Evolutionary conservation across 495 filamentous ascomycete genomes (phyloP).

Genomic region (Echria macrotheca): DNA sequence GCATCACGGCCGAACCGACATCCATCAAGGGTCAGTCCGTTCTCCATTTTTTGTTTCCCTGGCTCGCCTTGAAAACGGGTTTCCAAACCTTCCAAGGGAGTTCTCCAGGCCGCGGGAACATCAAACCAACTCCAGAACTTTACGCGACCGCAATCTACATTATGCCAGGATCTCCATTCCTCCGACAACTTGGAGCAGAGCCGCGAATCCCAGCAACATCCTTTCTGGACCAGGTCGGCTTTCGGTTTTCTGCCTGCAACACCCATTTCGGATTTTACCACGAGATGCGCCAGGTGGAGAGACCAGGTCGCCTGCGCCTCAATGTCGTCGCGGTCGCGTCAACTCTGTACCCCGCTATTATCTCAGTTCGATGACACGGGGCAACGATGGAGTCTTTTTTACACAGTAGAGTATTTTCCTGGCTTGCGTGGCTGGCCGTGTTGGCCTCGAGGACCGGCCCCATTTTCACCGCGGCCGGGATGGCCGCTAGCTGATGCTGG

Average conservation of each 20-base stretch:
- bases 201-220: neutral
- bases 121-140: constrained; percentile 6
- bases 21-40: constrained; percentile 8
- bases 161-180: neutral
- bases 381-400: neutral
- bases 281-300: constrained; percentile 11
- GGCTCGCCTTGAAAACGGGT: constrained; percentile 3
- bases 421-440: no score
- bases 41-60: constrained; percentile 19
- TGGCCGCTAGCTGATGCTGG: constrained; percentile 14
- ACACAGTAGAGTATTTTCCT: no score
- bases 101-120: constrained; percentile 5
- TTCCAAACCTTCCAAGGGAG: constrained; percentile 8
- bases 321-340: constrained; percentile 14
- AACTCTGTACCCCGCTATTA: constrained; percentile 24
- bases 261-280: no score
- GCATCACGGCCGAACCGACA: no score
- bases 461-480: constrained; percentile 6
- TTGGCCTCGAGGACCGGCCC: no score
- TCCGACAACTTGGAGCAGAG: neutral
- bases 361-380: constrained; percentile 13
- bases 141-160: neutral
- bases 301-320: constrained; percentile 25
- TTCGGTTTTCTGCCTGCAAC: neutral
- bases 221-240: neutral